phyloP scores from a whole-genome alignment of 768 basidiomycete species.

The Hygrophorus pudorinus region DNA sequence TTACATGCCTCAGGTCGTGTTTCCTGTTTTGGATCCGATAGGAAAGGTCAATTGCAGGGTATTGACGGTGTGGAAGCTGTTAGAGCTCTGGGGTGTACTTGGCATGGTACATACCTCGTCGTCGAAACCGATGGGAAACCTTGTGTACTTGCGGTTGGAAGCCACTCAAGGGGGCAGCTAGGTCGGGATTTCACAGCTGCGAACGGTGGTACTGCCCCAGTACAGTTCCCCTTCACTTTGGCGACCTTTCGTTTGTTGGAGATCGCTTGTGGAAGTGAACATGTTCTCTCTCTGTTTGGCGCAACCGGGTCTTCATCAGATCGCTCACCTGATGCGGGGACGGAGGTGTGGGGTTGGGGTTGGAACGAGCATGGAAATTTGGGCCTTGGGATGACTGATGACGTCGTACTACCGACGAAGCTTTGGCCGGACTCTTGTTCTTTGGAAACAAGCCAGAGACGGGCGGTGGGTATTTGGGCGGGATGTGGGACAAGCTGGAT shows the following conservation, averaged over 20 bases:
- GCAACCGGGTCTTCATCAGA: slow-evolving; percentile 1
- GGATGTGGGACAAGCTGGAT: slow-evolving; percentile 43
- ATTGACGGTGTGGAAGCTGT: slow-evolving; percentile 18
- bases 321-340: neutral
- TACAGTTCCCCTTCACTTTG: slow-evolving; percentile 20
- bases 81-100: slow-evolving; percentile 47
- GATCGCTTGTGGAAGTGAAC: slow-evolving; percentile 79
- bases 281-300: slow-evolving; percentile 45
- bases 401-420: slow-evolving; percentile 38
- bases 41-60: slow-evolving; percentile 55
- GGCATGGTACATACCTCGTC: slow-evolving; percentile 67
- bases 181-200: slow-evolving; percentile 28
- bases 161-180: slow-evolving; percentile 59
- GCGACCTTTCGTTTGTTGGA: slow-evolving; percentile 11
- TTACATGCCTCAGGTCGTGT: slow-evolving; percentile 48
- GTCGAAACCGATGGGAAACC: slow-evolving; percentile 11
- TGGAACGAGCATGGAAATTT: slow-evolving; percentile 99
- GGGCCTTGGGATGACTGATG: slow-evolving; percentile 51
- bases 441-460: slow-evolving; percentile 2
- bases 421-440: slow-evolving; percentile 36
- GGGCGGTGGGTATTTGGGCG: slow-evolving; percentile 26
- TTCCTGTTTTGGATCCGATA: slow-evolving; percentile 55
- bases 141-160: slow-evolving; percentile 36
- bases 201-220: slow-evolving; percentile 14
- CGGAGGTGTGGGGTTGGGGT: slow-evolving; percentile 78